These are phyloP conservation scores for Acanthamoeba healyi DNA, from an alignment of 208 protist species.

Conservation along the genomic window DNA sequence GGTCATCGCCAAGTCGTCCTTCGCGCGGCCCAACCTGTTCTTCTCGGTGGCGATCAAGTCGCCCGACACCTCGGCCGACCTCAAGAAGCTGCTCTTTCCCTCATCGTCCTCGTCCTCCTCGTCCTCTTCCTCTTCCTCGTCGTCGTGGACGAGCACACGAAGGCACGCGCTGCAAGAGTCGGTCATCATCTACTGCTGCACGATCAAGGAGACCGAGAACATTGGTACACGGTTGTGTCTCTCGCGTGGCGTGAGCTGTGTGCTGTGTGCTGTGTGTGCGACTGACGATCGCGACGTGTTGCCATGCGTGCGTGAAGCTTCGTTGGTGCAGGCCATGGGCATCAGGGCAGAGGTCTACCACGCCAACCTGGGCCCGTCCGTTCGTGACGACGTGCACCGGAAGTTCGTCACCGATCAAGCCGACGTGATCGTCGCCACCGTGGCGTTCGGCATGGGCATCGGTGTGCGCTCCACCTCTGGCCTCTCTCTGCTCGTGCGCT, in stretches of 20 bases:
- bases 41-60: slow-evolving; percentile 10
- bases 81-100: slow-evolving; percentile 46
- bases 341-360: slow-evolving; percentile 25
- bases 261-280: too few relatives aligned
- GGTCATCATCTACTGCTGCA: slow-evolving; percentile 50
- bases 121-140: not conserved
- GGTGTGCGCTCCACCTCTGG: slow-evolving; percentile 9
- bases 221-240: slow-evolving; percentile 28
- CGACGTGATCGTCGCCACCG: slow-evolving; percentile 75
- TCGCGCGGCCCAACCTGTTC: slow-evolving; percentile 85
- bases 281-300: too few relatives aligned
- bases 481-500: too few relatives aligned
- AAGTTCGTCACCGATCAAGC: slow-evolving; percentile 43
- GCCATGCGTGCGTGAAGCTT: not conserved
- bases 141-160: not conserved
- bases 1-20: slow-evolving; percentile 78
- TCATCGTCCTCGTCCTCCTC: not conserved
- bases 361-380: not conserved
- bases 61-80: not conserved
- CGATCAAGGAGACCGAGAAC: slow-evolving; percentile 51
- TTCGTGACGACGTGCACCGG: slow-evolving; percentile 17
- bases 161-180: not conserved
- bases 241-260: too few relatives aligned
- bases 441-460: slow-evolving; percentile 90
- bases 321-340: slow-evolving; percentile 8